Conservation (phyloP, 306 rosid species). For the Herpetospermum pedunculosum region DNA sequence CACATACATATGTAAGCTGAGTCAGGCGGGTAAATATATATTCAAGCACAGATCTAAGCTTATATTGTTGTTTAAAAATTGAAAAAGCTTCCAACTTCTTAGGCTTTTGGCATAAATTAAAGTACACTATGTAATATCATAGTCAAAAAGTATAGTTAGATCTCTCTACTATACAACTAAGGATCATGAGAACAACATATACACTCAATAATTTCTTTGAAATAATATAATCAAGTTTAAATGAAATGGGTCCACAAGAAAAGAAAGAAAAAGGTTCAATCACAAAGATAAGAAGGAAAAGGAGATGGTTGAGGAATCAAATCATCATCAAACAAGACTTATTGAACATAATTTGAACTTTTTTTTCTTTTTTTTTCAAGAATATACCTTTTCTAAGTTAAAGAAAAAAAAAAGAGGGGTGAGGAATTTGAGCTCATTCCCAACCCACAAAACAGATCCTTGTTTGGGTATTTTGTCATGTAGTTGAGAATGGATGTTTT, state of each 20-base stretch:
- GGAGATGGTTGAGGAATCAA: not conserved
- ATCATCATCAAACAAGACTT: not conserved
- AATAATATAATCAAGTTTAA: not conserved
- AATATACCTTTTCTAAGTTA: not conserved
- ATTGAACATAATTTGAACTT: not conserved
- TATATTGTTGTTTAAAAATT: not conserved
- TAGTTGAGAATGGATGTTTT: not conserved
- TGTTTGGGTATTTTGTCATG: not conserved
- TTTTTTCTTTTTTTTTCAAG: not conserved
- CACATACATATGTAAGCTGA: too few species aligned
- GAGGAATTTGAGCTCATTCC: not conserved
- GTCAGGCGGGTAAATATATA: too few species aligned
- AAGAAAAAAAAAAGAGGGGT: not conserved
- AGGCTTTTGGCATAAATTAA: not conserved
- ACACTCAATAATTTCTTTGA: not conserved
- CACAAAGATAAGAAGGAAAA: not conserved
- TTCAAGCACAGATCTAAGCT: not conserved
- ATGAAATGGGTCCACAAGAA: constrained; percentile 1
- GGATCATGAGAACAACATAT: not conserved
- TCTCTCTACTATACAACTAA: not conserved
- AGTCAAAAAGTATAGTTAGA: not conserved
- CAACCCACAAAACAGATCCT: not conserved
- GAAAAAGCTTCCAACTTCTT: not conserved
- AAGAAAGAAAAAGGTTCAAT: not conserved
- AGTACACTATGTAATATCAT: not conserved